Conservation (phyloP, 1,284 basidiomycete genomes). For the Apiotrichum brassicae region DNA sequence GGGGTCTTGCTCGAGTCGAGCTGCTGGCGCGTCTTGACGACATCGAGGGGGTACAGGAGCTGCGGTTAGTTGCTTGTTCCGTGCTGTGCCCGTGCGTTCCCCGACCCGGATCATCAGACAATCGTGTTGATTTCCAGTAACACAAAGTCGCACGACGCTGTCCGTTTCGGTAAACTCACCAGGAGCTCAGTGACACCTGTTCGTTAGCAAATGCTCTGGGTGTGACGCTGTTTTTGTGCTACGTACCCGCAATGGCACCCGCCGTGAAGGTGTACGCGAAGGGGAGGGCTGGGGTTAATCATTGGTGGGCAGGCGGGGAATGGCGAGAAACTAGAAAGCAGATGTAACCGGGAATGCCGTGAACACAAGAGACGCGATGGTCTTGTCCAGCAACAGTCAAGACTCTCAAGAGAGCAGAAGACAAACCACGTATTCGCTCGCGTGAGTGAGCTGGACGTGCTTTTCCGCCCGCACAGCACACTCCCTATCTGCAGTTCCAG, state of each 20-base stretch:
- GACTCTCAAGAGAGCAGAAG: too few relatives aligned
- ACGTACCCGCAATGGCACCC: constrained; percentile 73
- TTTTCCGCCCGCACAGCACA: too few relatives aligned
- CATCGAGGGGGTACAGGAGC: constrained; percentile 35
- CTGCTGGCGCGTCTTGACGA: constrained; percentile 96
- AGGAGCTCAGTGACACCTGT: constrained; percentile 68
- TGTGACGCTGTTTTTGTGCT: background rate
- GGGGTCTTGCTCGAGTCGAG: constrained; percentile 73
- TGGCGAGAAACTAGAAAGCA: background rate
- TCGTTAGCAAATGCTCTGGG: constrained; percentile 4
- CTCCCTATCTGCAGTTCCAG: background rate
- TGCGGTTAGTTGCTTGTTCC: constrained; percentile 4
- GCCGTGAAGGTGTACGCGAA: constrained; percentile 82
- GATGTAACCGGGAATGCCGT: too few relatives aligned
- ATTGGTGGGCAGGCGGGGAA: background rate
- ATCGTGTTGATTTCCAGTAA: too few relatives aligned
- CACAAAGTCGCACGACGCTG: background rate
- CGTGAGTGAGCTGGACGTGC: too few relatives aligned
- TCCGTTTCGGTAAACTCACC: constrained; percentile 53
- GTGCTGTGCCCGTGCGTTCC: too few relatives aligned
- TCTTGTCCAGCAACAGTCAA: too few relatives aligned
- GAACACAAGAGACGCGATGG: too few relatives aligned
- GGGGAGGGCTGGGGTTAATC: constrained; percentile 52
- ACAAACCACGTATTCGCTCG: too few relatives aligned
- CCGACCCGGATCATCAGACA: too few relatives aligned